Conservation (phyloP, 768 basidiomycete species). For the Sarcodon aspratus region DNA sequence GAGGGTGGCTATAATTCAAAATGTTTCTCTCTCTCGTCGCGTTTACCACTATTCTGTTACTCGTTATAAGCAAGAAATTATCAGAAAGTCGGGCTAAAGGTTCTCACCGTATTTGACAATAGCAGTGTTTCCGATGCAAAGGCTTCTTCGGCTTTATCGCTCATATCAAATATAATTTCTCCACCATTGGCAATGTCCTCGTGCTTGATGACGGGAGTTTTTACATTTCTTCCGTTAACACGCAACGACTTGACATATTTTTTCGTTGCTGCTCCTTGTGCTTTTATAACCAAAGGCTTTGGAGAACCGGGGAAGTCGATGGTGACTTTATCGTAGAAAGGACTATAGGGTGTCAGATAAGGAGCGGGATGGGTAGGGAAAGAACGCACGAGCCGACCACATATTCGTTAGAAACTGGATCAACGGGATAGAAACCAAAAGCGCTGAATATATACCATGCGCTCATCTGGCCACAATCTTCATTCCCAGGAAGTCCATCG, state of each 20-base stretch:
- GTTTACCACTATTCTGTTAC: no score
- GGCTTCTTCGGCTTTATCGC: conserved; percentile 24
- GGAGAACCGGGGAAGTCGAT: conserved; percentile 37
- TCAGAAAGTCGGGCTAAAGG: no score
- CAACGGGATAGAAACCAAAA: conserved; percentile 78
- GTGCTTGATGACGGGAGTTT: conserved; percentile 43
- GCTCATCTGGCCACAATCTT: conserved; percentile 88
- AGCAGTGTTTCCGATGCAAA: conserved; percentile 27
- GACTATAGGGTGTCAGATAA: conserved; percentile 14
- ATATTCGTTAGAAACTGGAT: conserved; percentile 68
- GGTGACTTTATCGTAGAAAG: conserved; percentile 41
- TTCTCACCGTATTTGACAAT: no score
- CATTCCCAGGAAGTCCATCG: conserved; percentile 73
- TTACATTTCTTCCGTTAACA: conserved; percentile 37
- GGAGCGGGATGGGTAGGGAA: not conserved
- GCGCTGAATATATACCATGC: conserved; percentile 81
- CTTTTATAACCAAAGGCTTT: conserved; percentile 35
- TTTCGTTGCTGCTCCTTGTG: conserved; percentile 44
- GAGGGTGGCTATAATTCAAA: no score
- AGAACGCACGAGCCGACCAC: conserved; percentile 57
- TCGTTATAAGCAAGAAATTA: no score
- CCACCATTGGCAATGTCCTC: conserved; percentile 50
- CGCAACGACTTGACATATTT: conserved; percentile 50
- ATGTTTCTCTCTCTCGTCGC: no score
- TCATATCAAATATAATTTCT: conserved; percentile 56